Base-by-base conservation (phyloP, 1,139 yeast genomes). In the Nakaseomyces delphensis region DNA sequence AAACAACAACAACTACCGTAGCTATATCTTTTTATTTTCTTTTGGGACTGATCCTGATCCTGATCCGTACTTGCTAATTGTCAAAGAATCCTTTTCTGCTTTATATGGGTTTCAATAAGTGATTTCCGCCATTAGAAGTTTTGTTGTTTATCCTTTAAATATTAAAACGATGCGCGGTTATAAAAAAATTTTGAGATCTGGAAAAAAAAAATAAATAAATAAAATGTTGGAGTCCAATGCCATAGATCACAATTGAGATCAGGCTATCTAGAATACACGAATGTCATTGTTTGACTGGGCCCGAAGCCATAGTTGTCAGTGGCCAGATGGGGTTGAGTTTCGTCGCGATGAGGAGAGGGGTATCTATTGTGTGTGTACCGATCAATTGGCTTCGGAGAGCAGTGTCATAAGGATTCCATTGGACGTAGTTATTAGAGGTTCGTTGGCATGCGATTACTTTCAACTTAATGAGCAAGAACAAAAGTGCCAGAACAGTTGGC, bases 231-330 rank as follows among this genome's bases (percentile, higher is more conserved):
- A n/a, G n/a, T n/a, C n/a, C n/a, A 25, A 25, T 9, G 13, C 29
- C 13, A 25, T 4, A 13, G 29, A 25, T 25, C 11, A 9, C 13
- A 4, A 29, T n/a, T n/a, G n/a, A n/a, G n/a, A n/a, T n/a, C n/a
- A n/a, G n/a, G n/a, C n/a, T n/a, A n/a, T n/a, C n/a, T n/a, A n/a
- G n/a, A n/a, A n/a, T n/a, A n/a, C n/a, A n/a, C n/a, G n/a, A n/a
- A n/a, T 31, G 35, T 31, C 35, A 15, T 15, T 52, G 18, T 15
- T 49, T 3, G 43, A 57, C 0, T 80, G 87, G 87, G 79, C 79
- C 1, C 46, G 29, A 4, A 43, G 48, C 0, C 57, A 71, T 42
- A 84, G 83, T 1, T 70, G 78, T 1, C 21, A 48, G 1, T 54
- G 78, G 7, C 62, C 67, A 15, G 48, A 51, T 0, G 50, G 50